Percentiles rank a stretch among this genome's conserved stretches.
Evolutionary conservation across 1,284 basidiomycete species (phyloP).

Genomic region (Rhodotorula mucilaginosa): DNA sequence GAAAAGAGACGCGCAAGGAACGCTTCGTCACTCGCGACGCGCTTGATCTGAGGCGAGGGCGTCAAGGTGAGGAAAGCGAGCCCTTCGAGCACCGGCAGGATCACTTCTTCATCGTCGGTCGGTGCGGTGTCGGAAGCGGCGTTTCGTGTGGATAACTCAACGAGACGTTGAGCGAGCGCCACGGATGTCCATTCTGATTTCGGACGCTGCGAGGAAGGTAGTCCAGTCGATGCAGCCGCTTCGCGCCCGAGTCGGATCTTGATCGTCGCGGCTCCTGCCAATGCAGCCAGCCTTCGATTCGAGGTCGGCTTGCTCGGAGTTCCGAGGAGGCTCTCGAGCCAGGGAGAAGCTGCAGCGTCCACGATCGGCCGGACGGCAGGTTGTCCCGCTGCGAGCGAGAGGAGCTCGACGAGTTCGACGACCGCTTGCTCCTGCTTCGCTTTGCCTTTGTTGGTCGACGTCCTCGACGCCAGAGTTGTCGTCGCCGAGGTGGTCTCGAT

Average conservation of each 20-base stretch:
- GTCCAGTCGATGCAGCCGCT: constrained; percentile 33
- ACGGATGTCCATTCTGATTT: constrained; percentile 45
- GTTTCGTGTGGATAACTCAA: constrained; percentile 47
- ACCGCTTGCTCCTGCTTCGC: constrained; percentile 34
- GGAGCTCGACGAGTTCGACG: constrained; percentile 57
- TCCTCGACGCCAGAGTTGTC: constrained; percentile 45
- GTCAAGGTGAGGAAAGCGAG: constrained; percentile 74
- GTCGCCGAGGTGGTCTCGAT: constrained; percentile 57
- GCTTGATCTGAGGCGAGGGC: constrained; percentile 59
- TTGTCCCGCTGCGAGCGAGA: constrained; percentile 55
- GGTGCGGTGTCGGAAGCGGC: not conserved
- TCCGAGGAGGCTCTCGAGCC: constrained; percentile 61
- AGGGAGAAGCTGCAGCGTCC: constrained; percentile 51
- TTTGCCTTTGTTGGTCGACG: constrained; percentile 59
- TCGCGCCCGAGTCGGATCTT: constrained; percentile 66
- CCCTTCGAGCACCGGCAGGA: constrained; percentile 60
- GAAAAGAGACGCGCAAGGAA: constrained; percentile 64
- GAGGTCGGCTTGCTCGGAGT: constrained; percentile 36
- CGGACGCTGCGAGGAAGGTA: constrained; percentile 16
- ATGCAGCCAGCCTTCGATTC: constrained; percentile 54
- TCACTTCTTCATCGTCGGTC: constrained; percentile 38
- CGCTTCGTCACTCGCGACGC: constrained; percentile 59
- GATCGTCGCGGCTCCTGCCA: constrained; percentile 69
- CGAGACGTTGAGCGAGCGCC: constrained; percentile 57
- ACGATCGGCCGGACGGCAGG: constrained; percentile 39